Percentiles rank a stretch among this genome's conserved stretches.
Evolutionary conservation across 2,329 filamentous ascomycete genomes (phyloP).

Genomic region (Sporothrix pallida): DNA sequence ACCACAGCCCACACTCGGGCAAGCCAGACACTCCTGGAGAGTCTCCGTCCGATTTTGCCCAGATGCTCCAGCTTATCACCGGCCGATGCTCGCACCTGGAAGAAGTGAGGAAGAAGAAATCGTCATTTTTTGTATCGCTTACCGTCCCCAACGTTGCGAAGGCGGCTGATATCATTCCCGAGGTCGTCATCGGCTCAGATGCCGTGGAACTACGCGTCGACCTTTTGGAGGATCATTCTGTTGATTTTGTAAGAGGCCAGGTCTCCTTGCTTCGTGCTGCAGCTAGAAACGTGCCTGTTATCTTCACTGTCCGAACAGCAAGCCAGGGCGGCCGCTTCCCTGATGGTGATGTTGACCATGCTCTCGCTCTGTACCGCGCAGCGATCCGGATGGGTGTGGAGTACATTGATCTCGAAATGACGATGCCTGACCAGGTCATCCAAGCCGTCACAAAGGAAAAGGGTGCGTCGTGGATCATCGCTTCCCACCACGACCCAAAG

Average conservation of each 20-base stretch:
- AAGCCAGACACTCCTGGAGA: conserved; percentile 46
- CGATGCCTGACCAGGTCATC: conserved; percentile 77
- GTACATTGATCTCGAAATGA: conserved; percentile 92
- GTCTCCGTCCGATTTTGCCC: conserved; percentile 70
- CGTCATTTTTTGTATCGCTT: conserved; percentile 91
- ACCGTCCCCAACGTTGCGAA: conserved; percentile 77
- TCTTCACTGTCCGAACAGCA: conserved; percentile 88
- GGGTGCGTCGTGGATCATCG: conserved; percentile 81
- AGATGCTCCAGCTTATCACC: conserved; percentile 73
- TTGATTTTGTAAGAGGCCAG: conserved; percentile 82
- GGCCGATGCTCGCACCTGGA: conserved; percentile 64
- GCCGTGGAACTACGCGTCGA: conserved; percentile 95
- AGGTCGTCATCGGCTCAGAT: conserved; percentile 82
- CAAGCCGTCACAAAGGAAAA: conserved; percentile 69
- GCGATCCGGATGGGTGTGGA: conserved; percentile 86
- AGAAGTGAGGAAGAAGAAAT: conserved; percentile 65
- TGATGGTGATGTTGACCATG: conserved; percentile 73
- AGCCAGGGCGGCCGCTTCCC: conserved; percentile 89
- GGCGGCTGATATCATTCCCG: conserved; percentile 68
- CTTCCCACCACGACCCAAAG: conserved; percentile 90
- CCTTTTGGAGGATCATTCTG: conserved; percentile 74
- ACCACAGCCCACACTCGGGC: conserved; percentile 75
- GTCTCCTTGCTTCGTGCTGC: conserved; percentile 76
- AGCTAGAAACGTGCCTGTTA: conserved; percentile 67
- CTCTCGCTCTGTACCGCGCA: conserved; percentile 74